These are phyloP conservation scores for Malassezia caprae DNA, from an alignment of 1,284 basidiomycete genomes.

Conservation along the genomic window DNA sequence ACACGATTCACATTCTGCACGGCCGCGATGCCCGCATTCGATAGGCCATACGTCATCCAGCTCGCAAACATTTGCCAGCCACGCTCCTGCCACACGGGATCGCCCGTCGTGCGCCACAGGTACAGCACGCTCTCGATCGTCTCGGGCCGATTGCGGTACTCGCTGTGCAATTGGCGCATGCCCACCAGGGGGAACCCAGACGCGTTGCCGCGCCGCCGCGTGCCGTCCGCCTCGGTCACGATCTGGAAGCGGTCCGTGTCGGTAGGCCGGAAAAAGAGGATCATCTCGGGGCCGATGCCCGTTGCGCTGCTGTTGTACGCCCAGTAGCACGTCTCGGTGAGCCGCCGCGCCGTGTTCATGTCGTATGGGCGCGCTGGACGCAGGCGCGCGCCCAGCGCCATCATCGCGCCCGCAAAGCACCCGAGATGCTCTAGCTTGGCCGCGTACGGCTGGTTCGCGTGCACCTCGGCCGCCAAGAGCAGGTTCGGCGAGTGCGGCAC, in stretches of 20 bases:
- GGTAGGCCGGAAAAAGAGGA: constrained; percentile 29
- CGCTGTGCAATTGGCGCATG: constrained; percentile 22
- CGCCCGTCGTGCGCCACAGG: constrained; percentile 55
- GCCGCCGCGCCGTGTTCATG: constrained; percentile 47
- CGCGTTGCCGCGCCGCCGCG: constrained; percentile 22
- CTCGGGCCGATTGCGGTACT: constrained; percentile 51
- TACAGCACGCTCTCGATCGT: constrained; percentile 55
- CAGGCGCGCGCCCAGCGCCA: constrained; percentile 53
- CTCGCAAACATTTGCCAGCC: constrained; percentile 57
- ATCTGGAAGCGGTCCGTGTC: constrained; percentile 33
- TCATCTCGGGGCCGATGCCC: constrained; percentile 43
- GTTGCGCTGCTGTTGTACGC: constrained; percentile 46
- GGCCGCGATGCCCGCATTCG: constrained; percentile 49
- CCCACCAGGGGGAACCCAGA: constrained; percentile 40
- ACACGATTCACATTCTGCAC: constrained; percentile 49
- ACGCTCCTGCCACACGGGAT: constrained; percentile 53
- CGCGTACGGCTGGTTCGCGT: constrained; percentile 11
- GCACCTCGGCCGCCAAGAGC: constrained; percentile 33
- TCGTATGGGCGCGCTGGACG: constrained; percentile 49
- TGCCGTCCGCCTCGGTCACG: constrained; percentile 22
- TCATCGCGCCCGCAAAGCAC: constrained; percentile 55
- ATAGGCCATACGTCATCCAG: constrained; percentile 52
- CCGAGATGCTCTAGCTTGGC: constrained; percentile 49
- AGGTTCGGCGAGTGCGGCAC: constrained; percentile 50
- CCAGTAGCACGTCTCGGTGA: constrained; percentile 55